Base-by-base conservation (phyloP, 768 basidiomycete genomes). In the Russula ochroleuca region DNA sequence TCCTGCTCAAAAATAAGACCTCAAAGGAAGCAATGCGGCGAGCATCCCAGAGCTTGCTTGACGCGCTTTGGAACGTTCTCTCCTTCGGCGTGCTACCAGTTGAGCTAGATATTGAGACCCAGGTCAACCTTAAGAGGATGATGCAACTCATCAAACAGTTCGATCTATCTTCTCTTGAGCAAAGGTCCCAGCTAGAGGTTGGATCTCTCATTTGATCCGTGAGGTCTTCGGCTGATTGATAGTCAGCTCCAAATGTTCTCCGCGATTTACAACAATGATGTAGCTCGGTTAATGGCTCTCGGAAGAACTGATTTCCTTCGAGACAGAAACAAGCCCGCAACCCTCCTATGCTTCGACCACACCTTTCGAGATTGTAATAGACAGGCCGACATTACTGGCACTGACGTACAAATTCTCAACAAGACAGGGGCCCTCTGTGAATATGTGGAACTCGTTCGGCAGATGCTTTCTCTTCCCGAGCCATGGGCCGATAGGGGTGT, bases 31-130 rank as follows among this genome's bases (percentile, higher is more conserved):
- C 80, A 3, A 69, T 71, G 23, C 67, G 59, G 17, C 73, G 73
- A 37, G 84, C 79, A 0, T 70, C 69, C 14, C 62, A 75, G n/a
- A 80, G 76, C 33, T 69, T 84, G 15, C 67, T 84, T 14, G 73
- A 76, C 23, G 76, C 74, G 0, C 69, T 86, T 11, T 85, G 85
- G 84, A 68, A 67, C 9, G 68, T 71, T 23, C 70, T 78, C 37
- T 78, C 81, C 0, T 81, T 85, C 49, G 64, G 59, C 31, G 40
- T 64, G 45, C 25, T 37, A 14, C 52, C 58, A 15, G 9, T 5
- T 11, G 31, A 56, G 10, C 33, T 65, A 10, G 48, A 57, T 49
- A 23, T 13, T 1, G 59, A 47, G 7, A 37, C 64, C 14, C 59
- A 1, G 25, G 25, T 33, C 25, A 56, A 57, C 3, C 64, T 65